Base-by-base conservation (phyloP, 2,329 filamentous ascomycete genomes). In the Venturiaceae sp. region DNA sequence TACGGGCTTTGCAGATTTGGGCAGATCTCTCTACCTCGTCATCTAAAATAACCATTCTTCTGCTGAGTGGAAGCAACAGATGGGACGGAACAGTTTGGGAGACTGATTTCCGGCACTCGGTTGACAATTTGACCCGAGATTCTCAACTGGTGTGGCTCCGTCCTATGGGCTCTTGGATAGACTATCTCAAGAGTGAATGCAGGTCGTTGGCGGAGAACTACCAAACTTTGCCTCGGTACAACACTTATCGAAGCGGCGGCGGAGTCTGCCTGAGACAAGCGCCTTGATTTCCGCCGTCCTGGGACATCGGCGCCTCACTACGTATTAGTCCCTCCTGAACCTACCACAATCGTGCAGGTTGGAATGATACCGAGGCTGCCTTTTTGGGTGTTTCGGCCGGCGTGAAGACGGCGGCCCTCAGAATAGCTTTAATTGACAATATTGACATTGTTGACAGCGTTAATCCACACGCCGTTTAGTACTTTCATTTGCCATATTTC, bases 61-160 rank as follows among this genome's bases (percentile, higher is more conserved):
- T 57, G 11, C 14, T 57, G 28, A 50, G 44, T 13, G 55, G 55
- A 16, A 57, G 39, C 44, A 41, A 57, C 14, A 32, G 30, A 44
- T 57, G 55, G 55, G 41, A 57, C 34, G 55, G 55, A 6, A 28
- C 33, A 13, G 55, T 57, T 9, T 57, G 55, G 55, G 23, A 33
- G 28, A 57, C 55, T 1, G 41, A 57, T 26, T 56, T 26, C 23
- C 36, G 53, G 5, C 53, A 44, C 21, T 56, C 53, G 23, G 53
- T 56, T 8, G 30, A 47, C 30, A 39, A 44, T 13, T 47, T 32
- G 34, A 36, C 9, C 23, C 26, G 44, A 7, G 55, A 50, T 3
- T 26, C 11, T 7, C 44, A 57, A 36, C 30, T 57, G 21, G 44
- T 47, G 13, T 57, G 55, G 55, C 39, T 34, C n/a, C 30, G 44